Evolutionary conservation across 495 filamentous ascomycete species (phyloP).

Genomic region (Margaritispora aquatica): DNA sequence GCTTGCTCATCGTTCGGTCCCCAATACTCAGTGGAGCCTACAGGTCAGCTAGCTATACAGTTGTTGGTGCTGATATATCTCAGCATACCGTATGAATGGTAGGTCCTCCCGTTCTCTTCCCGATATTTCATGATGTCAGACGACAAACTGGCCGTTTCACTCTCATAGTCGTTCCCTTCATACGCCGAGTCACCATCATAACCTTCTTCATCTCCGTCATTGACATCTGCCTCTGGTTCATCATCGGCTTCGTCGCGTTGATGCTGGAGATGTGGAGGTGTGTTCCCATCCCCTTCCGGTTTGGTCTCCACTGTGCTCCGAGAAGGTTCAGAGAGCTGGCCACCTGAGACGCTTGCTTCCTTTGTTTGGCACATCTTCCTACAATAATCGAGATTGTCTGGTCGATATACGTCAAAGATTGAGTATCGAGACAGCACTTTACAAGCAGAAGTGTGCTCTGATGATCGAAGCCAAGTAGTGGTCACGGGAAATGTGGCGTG

Average conservation of each 20-base stretch:
- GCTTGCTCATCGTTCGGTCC: conserved; percentile 8
- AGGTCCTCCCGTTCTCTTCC: conserved; percentile 28
- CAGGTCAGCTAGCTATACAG: background rate
- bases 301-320: background rate
- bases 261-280: background rate
- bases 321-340: background rate
- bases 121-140: conserved; percentile 26
- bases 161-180: background rate
- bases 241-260: background rate
- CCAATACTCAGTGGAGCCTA: conserved; percentile 13
- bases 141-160: conserved; percentile 18
- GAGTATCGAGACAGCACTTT: no score
- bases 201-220: background rate
- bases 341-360: no score
- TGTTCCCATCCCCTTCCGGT: background rate
- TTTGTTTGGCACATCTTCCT: no score
- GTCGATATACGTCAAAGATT: no score
- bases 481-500: no score
- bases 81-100: conserved; percentile 23
- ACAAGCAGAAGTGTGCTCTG: no score
- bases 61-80: background rate
- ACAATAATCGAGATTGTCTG: no score
- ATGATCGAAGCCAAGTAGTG: no score
- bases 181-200: conserved; percentile 10
- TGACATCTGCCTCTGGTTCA: background rate